These are phyloP conservation scores for Microglena sp. DNA, from an alignment of 139 green algal species.

Conservation along the genomic window DNA sequence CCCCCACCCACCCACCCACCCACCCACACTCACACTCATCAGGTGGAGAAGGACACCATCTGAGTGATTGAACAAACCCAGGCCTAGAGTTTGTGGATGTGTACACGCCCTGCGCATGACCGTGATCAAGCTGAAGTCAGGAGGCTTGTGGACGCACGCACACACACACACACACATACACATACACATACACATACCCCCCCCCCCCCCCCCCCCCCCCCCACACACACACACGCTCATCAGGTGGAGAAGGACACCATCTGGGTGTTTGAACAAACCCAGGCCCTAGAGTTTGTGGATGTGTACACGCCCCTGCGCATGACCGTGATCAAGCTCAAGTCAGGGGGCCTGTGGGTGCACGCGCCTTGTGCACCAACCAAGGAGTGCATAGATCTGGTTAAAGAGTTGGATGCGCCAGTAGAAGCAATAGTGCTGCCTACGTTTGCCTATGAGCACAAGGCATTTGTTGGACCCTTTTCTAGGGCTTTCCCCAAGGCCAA, in stretches of 20 bases:
- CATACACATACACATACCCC: background rate
- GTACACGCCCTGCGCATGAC: conserved; percentile 76
- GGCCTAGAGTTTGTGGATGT: conserved; percentile 52
- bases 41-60: background rate
- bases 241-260: conserved; percentile 58
- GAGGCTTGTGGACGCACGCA: conserved; percentile 70
- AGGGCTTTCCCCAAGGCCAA: conserved; percentile 71
- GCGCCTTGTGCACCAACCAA: conserved; percentile 76
- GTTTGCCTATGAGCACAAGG: conserved; percentile 89
- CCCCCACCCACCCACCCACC: too few relatives aligned
- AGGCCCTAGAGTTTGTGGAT: conserved; percentile 43
- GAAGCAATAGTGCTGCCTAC: conserved; percentile 51
- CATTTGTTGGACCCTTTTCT: conserved; percentile 77
- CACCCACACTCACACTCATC: too few relatives aligned
- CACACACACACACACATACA: background rate
- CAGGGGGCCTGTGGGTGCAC: conserved; percentile 75
- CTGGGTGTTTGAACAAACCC: conserved; percentile 86
- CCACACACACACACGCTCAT: too few relatives aligned
- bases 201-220: too few relatives aligned
- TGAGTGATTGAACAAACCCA: conserved; percentile 36
- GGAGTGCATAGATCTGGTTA: conserved; percentile 38
- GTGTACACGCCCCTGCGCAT: conserved; percentile 78
- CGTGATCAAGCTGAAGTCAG: conserved; percentile 66
- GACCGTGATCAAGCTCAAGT: conserved; percentile 72
- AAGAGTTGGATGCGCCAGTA: conserved; percentile 50